Base-by-base conservation (phyloP, 371 early-diverging fungal genomes). In the Globomyces sp. region DNA sequence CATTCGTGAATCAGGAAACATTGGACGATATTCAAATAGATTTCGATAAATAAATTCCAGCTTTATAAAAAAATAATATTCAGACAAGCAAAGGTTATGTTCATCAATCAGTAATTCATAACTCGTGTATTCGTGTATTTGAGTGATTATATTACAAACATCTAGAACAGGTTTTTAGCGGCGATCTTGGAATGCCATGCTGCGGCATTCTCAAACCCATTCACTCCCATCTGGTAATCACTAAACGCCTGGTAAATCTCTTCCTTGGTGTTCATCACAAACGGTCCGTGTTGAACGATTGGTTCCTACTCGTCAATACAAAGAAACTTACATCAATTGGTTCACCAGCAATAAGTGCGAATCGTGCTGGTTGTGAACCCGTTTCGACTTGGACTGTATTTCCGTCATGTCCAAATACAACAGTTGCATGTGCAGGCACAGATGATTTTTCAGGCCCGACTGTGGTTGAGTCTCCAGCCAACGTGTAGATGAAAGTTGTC, bases 401-500 rank as follows among this genome's bases (percentile, higher is more conserved):
- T 39, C 74, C 80, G 11, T 68, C 71, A 39, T 8, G 39, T 3
- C 65, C 39, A n/a, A 79, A 63, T 6, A 77, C 74, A 4, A 75
- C 43, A 24, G 77, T 76, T 37, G 68, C 57, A 58, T 75, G 77
- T 1, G 71, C 75, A 24, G 8, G 47, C 40, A 10, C 53, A 40
- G 43, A 42, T 51, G 42, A 6, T 42, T 24, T 52, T n/a, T 65
- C 63, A 37, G 70, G 11, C 66, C 71, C 65, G 65, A 87, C 83
- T 6, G 68, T 60, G 6, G 79, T 84, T 34, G 70, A 71, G 24
- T 24, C 24, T 8, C 92, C 92, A 11, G 71, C 41, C 11, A 91
- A 75, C 9, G 86, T 86, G 63, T 89, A 91, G 42, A 87, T 80
- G 64, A 91, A 89, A 4, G 84, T 86, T 50, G 79, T 81, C 68